Percentiles rank a stretch among this genome's conserved stretches.
phyloP scores from a whole-genome alignment of 352 stramenopile genomes.

The Phytophthora vignae region DNA sequence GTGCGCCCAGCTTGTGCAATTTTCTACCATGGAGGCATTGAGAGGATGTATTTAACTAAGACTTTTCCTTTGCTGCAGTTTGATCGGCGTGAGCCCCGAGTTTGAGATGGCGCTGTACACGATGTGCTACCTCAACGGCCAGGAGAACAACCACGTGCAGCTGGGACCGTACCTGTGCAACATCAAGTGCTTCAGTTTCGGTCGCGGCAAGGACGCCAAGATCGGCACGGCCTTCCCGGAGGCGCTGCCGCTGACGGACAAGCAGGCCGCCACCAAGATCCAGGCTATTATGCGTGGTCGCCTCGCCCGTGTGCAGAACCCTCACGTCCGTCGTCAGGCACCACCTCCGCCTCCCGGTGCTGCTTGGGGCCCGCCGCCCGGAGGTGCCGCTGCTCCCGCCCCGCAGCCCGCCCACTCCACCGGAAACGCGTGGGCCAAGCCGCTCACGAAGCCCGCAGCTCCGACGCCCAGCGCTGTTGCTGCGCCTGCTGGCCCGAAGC shows the following conservation, averaged over 20 bases:
- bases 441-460: constrained; percentile 23
- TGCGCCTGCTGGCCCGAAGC: constrained; percentile 18
- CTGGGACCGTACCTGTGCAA: constrained; percentile 88
- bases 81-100: constrained; percentile 95
- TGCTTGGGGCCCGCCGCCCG: constrained; percentile 48
- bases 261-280: constrained; percentile 81
- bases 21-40: too few species aligned
- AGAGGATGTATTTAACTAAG: too few species aligned
- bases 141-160: constrained; percentile 89
- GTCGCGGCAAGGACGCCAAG: constrained; percentile 73
- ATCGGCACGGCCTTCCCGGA: constrained; percentile 87
- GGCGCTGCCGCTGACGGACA: constrained; percentile 70
- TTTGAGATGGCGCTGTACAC: constrained; percentile 98
- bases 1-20: constrained; percentile 26
- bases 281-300: constrained; percentile 69
- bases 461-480: constrained; percentile 2
- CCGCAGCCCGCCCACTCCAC: constrained; percentile 24
- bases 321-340: constrained; percentile 36
- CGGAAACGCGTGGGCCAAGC: constrained; percentile 46
- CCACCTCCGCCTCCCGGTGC: constrained; percentile 43
- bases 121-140: constrained; percentile 93
- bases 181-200: constrained; percentile 92
- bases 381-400: constrained; percentile 33
- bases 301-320: constrained; percentile 43
- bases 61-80: constrained; percentile 44